Conservation (phyloP, 2,329 filamentous ascomycete species). For the Pseudomassariella vexata region DNA sequence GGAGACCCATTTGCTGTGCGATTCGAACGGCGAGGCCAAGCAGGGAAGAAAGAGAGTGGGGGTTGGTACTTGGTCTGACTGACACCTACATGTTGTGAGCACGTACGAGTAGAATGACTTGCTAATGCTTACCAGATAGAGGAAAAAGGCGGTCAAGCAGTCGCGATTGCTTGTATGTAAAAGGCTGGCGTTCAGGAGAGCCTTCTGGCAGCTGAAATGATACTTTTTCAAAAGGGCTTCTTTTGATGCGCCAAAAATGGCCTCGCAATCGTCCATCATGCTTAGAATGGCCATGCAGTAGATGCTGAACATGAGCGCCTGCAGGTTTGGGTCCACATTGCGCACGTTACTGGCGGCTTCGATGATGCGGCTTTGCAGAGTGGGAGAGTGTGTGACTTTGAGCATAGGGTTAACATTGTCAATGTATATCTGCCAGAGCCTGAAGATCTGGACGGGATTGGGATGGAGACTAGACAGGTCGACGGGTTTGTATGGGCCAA, state of each 20-base stretch:
- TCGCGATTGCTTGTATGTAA: conserved; percentile 44
- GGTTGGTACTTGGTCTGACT: conserved; percentile 33
- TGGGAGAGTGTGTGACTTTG: conserved; percentile 54
- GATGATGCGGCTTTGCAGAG: conserved; percentile 44
- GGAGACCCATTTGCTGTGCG: conserved; percentile 50
- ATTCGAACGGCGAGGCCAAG: conserved; percentile 49
- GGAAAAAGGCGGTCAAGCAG: conserved; percentile 48
- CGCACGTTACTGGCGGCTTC: conserved; percentile 37
- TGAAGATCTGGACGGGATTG: conserved; percentile 35
- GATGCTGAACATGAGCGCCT: conserved; percentile 53
- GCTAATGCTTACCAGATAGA: conserved; percentile 44
- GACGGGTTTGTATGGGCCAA: conserved; percentile 30
- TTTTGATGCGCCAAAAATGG: conserved; percentile 34
- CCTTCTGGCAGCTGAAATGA: conserved; percentile 44
- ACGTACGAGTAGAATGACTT: not conserved
- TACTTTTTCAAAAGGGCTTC: conserved; percentile 34
- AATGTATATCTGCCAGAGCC: conserved; percentile 52
- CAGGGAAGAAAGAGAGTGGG: conserved; percentile 45
- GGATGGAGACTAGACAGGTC: conserved; percentile 47
- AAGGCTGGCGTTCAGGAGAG: conserved; percentile 44
- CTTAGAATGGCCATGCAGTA: conserved; percentile 38
- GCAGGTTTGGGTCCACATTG: conserved; percentile 32
- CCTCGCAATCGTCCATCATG: conserved; percentile 36
- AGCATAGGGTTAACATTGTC: conserved; percentile 53
- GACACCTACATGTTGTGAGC: conserved; percentile 37